Evolutionary conservation across 2,329 filamentous ascomycete genomes (phyloP).

Genomic region (Alternaria sp.): DNA sequence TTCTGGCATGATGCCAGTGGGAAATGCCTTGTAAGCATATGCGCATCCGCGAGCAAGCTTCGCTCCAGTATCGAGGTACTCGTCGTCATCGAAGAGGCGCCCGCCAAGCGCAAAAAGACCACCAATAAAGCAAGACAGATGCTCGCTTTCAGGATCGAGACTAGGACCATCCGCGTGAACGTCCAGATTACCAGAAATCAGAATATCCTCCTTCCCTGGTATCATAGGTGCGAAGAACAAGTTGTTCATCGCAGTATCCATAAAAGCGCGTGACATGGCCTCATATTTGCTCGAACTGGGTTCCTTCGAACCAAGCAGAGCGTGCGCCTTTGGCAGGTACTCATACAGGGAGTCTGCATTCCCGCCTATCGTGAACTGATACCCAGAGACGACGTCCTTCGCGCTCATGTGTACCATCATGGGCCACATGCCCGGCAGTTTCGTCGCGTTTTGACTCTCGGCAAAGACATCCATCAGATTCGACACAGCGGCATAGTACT

Average conservation of each 20-base stretch:
- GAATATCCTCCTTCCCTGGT: conserved; percentile 34
- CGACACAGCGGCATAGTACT: conserved; percentile 47
- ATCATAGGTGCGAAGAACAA: conserved; percentile 57
- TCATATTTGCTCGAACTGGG: conserved; percentile 62
- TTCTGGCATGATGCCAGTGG: conserved; percentile 67
- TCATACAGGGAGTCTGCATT: conserved; percentile 48
- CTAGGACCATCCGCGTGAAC: conserved; percentile 18
- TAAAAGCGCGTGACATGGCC: conserved; percentile 55
- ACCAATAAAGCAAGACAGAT: conserved; percentile 66
- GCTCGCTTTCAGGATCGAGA: conserved; percentile 59
- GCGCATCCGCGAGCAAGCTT: conserved; percentile 67
- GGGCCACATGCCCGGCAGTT: conserved; percentile 47
- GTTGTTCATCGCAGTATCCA: conserved; percentile 54
- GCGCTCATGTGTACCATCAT: conserved; percentile 45
- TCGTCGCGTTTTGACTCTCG: conserved; percentile 38
- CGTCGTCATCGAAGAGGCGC: conserved; percentile 59
- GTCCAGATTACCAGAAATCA: conserved; percentile 47
- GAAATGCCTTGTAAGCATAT: conserved; percentile 63
- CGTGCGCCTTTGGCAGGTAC: conserved; percentile 46
- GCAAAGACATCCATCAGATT: conserved; percentile 42
- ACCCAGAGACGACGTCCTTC: conserved; percentile 37
- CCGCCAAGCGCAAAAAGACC: conserved; percentile 67
- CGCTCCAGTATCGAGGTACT: conserved; percentile 61
- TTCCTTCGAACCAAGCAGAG: conserved; percentile 49
- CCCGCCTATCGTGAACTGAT: conserved; percentile 45